These are phyloP conservation scores for Kluyveromyces aestuarii DNA, from an alignment of 805 yeast genomes.

Conservation along the genomic window DNA sequence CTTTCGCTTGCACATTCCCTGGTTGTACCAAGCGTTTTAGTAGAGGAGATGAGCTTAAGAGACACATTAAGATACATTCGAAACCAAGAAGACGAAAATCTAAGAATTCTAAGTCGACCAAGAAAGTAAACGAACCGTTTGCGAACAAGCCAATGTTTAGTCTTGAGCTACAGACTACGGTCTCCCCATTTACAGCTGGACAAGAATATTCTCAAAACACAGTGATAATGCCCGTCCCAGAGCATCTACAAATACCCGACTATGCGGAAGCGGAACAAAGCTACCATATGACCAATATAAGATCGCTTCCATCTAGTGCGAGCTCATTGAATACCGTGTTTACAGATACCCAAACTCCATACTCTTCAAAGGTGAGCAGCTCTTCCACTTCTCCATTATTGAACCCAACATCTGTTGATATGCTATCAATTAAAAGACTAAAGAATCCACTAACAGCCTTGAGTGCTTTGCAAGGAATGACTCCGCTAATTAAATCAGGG, in stretches of 20 bases:
- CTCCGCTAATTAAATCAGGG: slow-evolving; percentile 5
- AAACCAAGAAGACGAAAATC: slow-evolving; percentile 42
- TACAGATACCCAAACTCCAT: not conserved
- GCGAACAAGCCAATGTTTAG: no score
- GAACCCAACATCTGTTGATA: not conserved
- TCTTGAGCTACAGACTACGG: no score
- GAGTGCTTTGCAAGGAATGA: slow-evolving; percentile 15
- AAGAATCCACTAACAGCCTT: slow-evolving; percentile 12
- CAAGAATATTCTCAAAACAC: no score
- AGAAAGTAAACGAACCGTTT: not conserved
- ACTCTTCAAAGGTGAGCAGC: not conserved
- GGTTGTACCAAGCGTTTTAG: slow-evolving; percentile 77
- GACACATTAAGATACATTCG: slow-evolving; percentile 76
- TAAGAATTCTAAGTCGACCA: slow-evolving; percentile 17
- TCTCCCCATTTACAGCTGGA: no score
- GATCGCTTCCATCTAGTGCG: not conserved
- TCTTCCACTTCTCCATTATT: not conserved
- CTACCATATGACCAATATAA: not conserved
- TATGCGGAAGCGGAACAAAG: not conserved
- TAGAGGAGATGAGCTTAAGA: slow-evolving; percentile 75
- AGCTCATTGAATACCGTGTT: slow-evolving; percentile 1
- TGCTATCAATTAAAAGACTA: slow-evolving; percentile 4
- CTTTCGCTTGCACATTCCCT: slow-evolving; percentile 75
- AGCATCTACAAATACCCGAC: not conserved
- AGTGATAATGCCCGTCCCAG: not conserved